A percentile compares a stretch with the other conserved stretches of the same genome.
These are phyloP conservation scores for Apostasia shenzhenica DNA, from an alignment of 106 monocot species.

Conservation along the genomic window DNA sequence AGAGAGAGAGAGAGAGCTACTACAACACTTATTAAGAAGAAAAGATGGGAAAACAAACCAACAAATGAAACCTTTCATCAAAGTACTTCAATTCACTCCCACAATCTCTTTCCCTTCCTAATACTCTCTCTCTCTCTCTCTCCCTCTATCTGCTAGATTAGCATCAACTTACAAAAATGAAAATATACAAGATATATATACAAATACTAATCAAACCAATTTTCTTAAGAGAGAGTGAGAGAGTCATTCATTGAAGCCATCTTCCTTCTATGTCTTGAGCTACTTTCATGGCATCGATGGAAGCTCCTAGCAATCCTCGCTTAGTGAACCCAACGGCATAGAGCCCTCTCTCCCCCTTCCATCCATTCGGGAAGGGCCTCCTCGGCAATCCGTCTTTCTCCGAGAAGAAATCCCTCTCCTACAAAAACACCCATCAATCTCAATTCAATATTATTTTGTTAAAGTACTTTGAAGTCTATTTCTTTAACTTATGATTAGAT, in stretches of 20 bases:
- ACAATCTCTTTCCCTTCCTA: background rate
- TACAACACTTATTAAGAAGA: background rate
- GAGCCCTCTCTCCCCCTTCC: conserved; percentile 51
- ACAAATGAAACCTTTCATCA: conserved; percentile 1
- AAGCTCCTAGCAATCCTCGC: conserved; percentile 43
- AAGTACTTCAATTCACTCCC: background rate
- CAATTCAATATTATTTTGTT: too few species aligned
- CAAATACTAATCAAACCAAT: background rate
- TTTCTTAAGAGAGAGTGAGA: too few species aligned
- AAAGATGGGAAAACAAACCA: background rate
- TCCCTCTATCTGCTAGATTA: conserved; percentile 1
- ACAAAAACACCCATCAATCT: background rate
- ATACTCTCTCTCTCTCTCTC: background rate
- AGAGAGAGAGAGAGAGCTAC: conserved; percentile 1
- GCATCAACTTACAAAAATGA: background rate
- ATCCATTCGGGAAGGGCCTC: conserved; percentile 51
- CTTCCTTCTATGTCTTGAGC: conserved; percentile 37
- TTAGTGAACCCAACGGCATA: conserved; percentile 59
- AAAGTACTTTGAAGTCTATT: too few species aligned
- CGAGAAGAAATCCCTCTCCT: conserved; percentile 58
- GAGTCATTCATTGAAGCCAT: conserved; percentile 2
- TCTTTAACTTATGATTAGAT: too few species aligned
- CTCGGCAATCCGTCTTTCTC: conserved; percentile 40
- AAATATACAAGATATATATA: conserved; percentile 8
- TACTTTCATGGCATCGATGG: conserved; percentile 46